phyloP scores from a whole-genome alignment of 2,329 filamentous ascomycete genomes.

The Venturiaceae sp. region DNA sequence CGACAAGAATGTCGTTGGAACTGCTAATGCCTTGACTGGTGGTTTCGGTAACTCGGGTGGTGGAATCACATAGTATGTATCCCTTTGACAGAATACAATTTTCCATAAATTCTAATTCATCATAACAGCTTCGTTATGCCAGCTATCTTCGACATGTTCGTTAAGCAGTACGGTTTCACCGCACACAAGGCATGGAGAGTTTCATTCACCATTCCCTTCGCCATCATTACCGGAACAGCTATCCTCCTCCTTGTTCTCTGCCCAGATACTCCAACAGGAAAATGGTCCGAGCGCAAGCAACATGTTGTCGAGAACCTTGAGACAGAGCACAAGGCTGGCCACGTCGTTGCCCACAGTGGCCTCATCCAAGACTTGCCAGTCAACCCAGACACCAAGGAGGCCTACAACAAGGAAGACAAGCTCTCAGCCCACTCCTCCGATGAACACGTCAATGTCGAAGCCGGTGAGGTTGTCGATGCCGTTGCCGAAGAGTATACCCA shows the following conservation, averaged over 20 bases:
- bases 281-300: conserved; percentile 58
- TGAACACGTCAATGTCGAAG: conserved; percentile 36
- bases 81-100: no score
- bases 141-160: conserved; percentile 71
- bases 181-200: conserved; percentile 67
- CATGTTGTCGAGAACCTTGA: background rate
- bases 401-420: conserved; percentile 8
- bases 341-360: background rate
- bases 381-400: no score
- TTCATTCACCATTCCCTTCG: conserved; percentile 73
- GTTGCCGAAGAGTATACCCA: conserved; percentile 45
- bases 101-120: no score
- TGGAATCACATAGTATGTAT: conserved; percentile 87
- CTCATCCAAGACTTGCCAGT: conserved; percentile 20
- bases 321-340: background rate
- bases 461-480: background rate
- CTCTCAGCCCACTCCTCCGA: conserved; percentile 31
- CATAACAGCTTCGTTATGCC: conserved; percentile 94
- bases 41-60: conserved; percentile 84
- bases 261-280: conserved; percentile 72
- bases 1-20: conserved; percentile 85
- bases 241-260: conserved; percentile 61
- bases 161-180: conserved; percentile 49
- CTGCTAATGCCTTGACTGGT: conserved; percentile 74
- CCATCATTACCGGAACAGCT: conserved; percentile 59